Percentiles rank a stretch among this genome's conserved stretches.
Evolutionary conservation across 2,329 filamentous ascomycete species (phyloP).

Genomic region (Calonectria naviculata): DNA sequence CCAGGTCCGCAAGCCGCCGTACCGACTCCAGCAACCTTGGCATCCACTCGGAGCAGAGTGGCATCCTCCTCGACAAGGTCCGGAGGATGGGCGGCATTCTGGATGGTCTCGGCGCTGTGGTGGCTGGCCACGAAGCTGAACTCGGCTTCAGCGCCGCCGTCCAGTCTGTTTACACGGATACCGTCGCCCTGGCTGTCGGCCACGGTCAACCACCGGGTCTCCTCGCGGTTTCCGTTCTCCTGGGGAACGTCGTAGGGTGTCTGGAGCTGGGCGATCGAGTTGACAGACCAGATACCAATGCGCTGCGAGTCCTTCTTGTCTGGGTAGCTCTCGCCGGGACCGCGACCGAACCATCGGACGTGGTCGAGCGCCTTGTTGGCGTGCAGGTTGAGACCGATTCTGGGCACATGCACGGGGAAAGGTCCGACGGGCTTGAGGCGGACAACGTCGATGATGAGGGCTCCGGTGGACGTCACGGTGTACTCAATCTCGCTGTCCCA

Average conservation of each 20-base stretch:
- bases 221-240: slow-evolving; percentile 73
- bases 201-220: slow-evolving; percentile 66
- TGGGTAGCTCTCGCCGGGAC: slow-evolving; percentile 72
- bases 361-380: slow-evolving; percentile 57
- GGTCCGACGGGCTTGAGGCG: slow-evolving; percentile 59
- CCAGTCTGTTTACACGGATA: slow-evolving; percentile 32
- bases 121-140: slow-evolving; percentile 68
- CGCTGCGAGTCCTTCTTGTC: slow-evolving; percentile 69
- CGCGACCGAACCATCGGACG: slow-evolving; percentile 71
- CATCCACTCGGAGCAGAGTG: slow-evolving; percentile 55
- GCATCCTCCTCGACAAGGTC: slow-evolving; percentile 66
- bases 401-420: slow-evolving; percentile 66
- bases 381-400: slow-evolving; percentile 69
- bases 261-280: slow-evolving; percentile 61
- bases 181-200: slow-evolving; percentile 30
- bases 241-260: slow-evolving; percentile 75
- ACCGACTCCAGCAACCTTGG: slow-evolving; percentile 60
- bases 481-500: slow-evolving; percentile 62
- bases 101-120: slow-evolving; percentile 63
- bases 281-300: slow-evolving; percentile 58
- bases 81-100: slow-evolving; percentile 71
- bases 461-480: slow-evolving; percentile 58
- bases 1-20: slow-evolving; percentile 61
- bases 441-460: slow-evolving; percentile 56
- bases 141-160: slow-evolving; percentile 22